Evolutionary conservation across 129 eudicot species (phyloP), one percentile per base, ranked within the genome.

Genomic region (Flaveria bidentis): DNA sequence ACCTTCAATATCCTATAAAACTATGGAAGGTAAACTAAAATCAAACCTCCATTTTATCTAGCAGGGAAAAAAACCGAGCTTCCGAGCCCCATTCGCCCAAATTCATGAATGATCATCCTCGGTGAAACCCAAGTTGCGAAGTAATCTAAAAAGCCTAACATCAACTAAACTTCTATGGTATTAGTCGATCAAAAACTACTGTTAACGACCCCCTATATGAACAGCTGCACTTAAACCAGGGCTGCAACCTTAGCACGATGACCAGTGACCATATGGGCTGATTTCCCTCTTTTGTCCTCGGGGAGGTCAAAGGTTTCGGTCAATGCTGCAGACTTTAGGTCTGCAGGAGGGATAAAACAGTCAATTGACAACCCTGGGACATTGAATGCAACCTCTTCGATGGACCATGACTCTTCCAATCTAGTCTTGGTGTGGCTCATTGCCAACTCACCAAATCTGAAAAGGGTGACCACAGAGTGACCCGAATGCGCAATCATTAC

Each of bases 401-500:
- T 89, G 44, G 94, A 84, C 94, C 94, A 89, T 60, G 86, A 82
- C 80, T 86, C 94, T 77, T 89, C 94, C 94, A 89, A 86, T 44
- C 90, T 75, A 2, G 94, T 89, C 55, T 82, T 89, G 20, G 91
- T 82, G 70, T 84, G 91, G 82, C 95, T 86, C 95, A 82, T 84
- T 18, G 95, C 89, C 75, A 63, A 84, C 52, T 89, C 91, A 10
- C 91, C 91, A 74, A 89, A 89, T 75, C 90, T 82, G 52, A 89
- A 89, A 47, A 89, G 85, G 44, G 87, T 86, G 14, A 86, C 91
- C 39, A 86, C 89, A 1, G 91, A 86, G 22, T 84, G 82, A 16
- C 95, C 95, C 12, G 95, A 82, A 66, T 89, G 95, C 44, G 91
- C 95, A 13, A 89, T 86, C 91, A 84, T 89, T 67, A 86, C 81